Base-by-base conservation (phyloP, 2,329 filamentous ascomycete species). In the Colletotrichum neosansevieriae region DNA sequence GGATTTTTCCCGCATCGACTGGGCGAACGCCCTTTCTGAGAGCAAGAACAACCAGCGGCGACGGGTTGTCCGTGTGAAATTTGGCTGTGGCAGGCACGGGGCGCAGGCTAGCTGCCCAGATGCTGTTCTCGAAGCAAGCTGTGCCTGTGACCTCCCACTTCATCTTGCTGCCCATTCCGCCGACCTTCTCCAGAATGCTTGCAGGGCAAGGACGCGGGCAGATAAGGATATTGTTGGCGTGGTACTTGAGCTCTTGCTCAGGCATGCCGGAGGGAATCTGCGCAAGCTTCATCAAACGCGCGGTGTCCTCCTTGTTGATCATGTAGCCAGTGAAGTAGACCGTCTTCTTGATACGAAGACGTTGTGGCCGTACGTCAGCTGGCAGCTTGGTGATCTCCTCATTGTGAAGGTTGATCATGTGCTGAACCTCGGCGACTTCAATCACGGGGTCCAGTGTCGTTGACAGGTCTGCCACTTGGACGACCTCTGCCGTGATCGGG, bases 281-380 rank as follows among this genome's bases (percentile, higher is more conserved):
- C 34, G 90, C 89, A n/a, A 97, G 85, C 6, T 87, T 86, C 63
- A 92, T 86, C 42, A 98, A 84, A 63, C 87, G 89, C 75, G 92
- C 88, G 2, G 91, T 91, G 77, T 96, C 93, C 29, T 87, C 83
- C 54, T 89, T 84, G 45, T 85, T 85, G 72, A 99, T 91, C 79
- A 97, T 88, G 79, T 99, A 98, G 57, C 93, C 94, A 1, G 96
- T 98, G 80, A 95, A 98, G 79, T 94, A 94, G 57, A 97, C 91
- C 1, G 90, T 93, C 76, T 94, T 94, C 78, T 93, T 94, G 77
- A 99, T 93, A 73, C 88, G 86, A 69, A 96, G 84, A 51, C 80
- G 82, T 45, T 80, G 77, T 54, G 78, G 78, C 29, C 79, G 79
- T 15, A 74, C 68, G 47, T 82, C 66, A 76, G 79, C 56, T 71